phyloP scores from a whole-genome alignment of 1,139 yeast species.

The Pichia terricola region DNA sequence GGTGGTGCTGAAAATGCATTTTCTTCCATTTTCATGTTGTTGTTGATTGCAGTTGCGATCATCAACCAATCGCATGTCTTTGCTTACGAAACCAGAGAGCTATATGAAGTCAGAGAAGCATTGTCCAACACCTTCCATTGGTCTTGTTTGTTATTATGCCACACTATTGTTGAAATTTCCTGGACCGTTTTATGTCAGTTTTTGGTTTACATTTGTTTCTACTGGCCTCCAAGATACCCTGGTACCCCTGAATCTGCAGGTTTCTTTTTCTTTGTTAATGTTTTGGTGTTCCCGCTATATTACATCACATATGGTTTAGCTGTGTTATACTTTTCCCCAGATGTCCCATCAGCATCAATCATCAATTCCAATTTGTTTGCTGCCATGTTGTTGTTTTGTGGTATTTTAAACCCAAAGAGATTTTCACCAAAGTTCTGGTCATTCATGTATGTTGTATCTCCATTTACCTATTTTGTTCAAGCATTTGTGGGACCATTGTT shows the following conservation, averaged over 20 bases:
- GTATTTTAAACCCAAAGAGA: conserved; percentile 46
- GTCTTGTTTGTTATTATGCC: conserved; percentile 43
- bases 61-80: conserved; percentile 48
- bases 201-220: conserved; percentile 41
- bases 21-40: conserved; percentile 38
- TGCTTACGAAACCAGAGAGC: conserved; percentile 43
- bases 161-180: conserved; percentile 43
- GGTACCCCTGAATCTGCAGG: conserved; percentile 40
- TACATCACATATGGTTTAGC: conserved; percentile 42
- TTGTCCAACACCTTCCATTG: conserved; percentile 59
- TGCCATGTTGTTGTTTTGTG: conserved; percentile 46
- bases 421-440: conserved; percentile 39
- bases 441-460: conserved; percentile 62
- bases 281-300: conserved; percentile 44
- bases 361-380: conserved; percentile 43
- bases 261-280: conserved; percentile 39
- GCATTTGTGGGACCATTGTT: conserved; percentile 42
- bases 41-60: conserved; percentile 41
- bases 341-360: conserved; percentile 49
- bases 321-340: conserved; percentile 48
- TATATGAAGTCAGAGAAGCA: conserved; percentile 53
- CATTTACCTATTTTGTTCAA: conserved; percentile 52
- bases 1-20: conserved; percentile 45
- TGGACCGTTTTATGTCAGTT: conserved; percentile 45
- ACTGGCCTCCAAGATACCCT: conserved; percentile 45